Evolutionary conservation across 352 stramenopile genomes (phyloP), one percentile per base, ranked within the genome.

Genomic region (Thalassiosira mediterranea): DNA sequence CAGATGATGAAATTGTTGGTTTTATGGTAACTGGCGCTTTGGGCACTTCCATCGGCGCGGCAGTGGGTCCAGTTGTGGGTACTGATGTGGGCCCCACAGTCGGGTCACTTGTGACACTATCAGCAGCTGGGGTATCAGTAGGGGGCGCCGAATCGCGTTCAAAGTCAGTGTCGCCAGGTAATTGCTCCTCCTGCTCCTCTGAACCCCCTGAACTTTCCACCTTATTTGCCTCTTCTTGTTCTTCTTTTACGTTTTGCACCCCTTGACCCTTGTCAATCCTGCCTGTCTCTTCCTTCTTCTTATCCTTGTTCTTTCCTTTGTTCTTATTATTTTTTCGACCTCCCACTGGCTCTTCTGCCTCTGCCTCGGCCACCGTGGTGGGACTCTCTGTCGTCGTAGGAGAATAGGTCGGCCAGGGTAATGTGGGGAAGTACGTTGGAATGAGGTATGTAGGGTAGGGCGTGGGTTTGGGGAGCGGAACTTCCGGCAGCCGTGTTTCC

Each of bases 371-470:
- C 44, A 28, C 19, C 37, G 32, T 28, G 3, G 34, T 23, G 57
- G 57, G 19, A 29, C 56, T 44, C 28, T 63, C 34, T 28, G 13
- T 51, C 11, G 21, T n/a, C 8, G 31, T 68, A 8, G 56, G 65
- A 29, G 42, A 68, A 62, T 56, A 62, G 8, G 65, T 61, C 21
- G 61, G 47, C 61, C 61, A 71, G n/a, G 47, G 0, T 23, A 29
- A 31, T n/a, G 61, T 75, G n/a, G 65, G 65, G 38, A 53, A 61
- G 61, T 68, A 75, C 3, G 25, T 69, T 47, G 19, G 64, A 13
- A 23, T 32, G 19, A 75, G 11, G 34, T 68, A 75, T 17, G 65
- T 75, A 29, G 65, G 65, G 34, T 57, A 61, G 26, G 59, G 21
- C 19, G 65, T 59, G 13, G 65, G n/a, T n/a, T n/a, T n/a, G n/a